Evolutionary conservation across 2,329 filamentous ascomycete species (phyloP).

Genomic region (Aureobasidium zeae): DNA sequence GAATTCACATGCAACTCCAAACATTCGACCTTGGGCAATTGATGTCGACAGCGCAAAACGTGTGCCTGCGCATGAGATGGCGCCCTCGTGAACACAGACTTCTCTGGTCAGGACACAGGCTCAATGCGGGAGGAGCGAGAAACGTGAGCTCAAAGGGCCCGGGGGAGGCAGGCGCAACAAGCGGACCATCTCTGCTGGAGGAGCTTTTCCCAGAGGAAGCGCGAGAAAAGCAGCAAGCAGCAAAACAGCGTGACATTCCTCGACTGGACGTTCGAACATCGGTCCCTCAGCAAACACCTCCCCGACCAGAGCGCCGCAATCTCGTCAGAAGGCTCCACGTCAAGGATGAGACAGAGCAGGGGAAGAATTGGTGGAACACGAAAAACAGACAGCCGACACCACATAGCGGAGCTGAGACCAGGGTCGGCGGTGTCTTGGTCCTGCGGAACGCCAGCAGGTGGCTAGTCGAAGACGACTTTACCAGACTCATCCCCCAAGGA

Average conservation of each 20-base stretch:
- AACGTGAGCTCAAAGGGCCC: not conserved
- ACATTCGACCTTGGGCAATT: slow-evolving; percentile 3
- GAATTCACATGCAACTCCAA: slow-evolving; percentile 7
- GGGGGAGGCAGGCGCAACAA: not conserved
- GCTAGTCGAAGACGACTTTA: slow-evolving; percentile 60
- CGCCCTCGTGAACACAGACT: slow-evolving; percentile 9
- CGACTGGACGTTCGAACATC: slow-evolving; percentile 19
- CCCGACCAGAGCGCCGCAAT: not conserved
- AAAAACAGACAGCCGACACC: not conserved
- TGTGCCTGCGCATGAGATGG: slow-evolving; percentile 11
- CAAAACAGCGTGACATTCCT: slow-evolving; percentile 27
- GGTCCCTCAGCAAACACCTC: not conserved
- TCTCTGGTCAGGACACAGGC: not conserved
- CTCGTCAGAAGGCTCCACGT: not conserved
- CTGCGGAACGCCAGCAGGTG: slow-evolving; percentile 50
- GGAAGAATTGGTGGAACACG: slow-evolving; percentile 1
- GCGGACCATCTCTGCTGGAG: slow-evolving; percentile 34
- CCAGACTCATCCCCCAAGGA: slow-evolving; percentile 53
- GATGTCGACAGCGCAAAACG: slow-evolving; percentile 12
- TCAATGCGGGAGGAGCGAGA: not conserved
- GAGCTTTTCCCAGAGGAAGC: slow-evolving; percentile 49
- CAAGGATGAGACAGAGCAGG: no score
- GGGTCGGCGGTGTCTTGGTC: slow-evolving; percentile 41
- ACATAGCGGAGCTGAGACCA: no score
- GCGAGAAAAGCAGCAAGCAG: slow-evolving; percentile 18